phyloP scores from a whole-genome alignment of 345 rosid species.

The Carallia pectinifolia region DNA sequence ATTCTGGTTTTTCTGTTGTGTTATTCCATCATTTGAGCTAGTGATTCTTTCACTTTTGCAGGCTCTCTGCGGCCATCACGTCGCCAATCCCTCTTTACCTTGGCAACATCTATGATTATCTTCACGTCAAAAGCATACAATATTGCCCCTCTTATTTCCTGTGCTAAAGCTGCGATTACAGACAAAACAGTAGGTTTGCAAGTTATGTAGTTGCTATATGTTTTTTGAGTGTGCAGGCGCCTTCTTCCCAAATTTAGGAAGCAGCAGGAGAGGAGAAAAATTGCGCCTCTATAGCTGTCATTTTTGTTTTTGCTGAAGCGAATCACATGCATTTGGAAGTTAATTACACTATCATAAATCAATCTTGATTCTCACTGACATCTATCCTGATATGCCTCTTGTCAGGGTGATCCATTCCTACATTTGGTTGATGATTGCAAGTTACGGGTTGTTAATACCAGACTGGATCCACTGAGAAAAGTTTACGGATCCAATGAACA shows the following conservation, averaged over 20 bases:
- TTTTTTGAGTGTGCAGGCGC: neutral
- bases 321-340: neutral
- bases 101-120: constrained; percentile 62
- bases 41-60: constrained; percentile 32
- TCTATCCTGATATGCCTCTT: constrained; percentile 3
- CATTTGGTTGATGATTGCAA: constrained; percentile 51
- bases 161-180: constrained; percentile 51
- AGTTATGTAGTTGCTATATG: neutral
- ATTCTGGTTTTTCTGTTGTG: neutral
- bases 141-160: constrained; percentile 47
- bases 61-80: constrained; percentile 64
- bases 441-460: constrained; percentile 44
- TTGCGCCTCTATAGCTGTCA: neutral
- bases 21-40: constrained; percentile 17
- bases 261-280: neutral
- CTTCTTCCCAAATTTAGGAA: neutral
- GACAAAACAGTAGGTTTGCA: constrained; percentile 45
- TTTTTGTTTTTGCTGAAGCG: neutral
- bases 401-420: constrained; percentile 63
- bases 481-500: constrained; percentile 63
- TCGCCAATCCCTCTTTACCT: constrained; percentile 55
- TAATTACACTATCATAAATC: neutral
- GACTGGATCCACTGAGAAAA: constrained; percentile 20
- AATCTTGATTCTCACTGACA: constrained; percentile 3
- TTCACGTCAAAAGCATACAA: constrained; percentile 62